A percentile compares a stretch with the other conserved stretches of the same genome.
phyloP scores from a whole-genome alignment of 306 rosid genomes.

The Cercis canadensis region DNA sequence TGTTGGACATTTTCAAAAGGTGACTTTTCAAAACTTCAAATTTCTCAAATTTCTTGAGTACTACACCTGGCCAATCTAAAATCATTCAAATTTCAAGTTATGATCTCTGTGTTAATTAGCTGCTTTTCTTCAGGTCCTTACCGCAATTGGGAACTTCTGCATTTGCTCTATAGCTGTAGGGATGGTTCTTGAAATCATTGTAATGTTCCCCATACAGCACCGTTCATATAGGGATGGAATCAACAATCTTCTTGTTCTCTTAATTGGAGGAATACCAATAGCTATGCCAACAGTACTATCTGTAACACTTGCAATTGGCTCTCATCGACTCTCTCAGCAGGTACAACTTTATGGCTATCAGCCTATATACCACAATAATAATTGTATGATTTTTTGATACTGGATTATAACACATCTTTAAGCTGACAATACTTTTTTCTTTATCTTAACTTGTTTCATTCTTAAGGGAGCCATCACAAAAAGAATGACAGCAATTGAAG shows the following conservation, averaged over 20 bases:
- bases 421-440: conserved; percentile 31
- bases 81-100: conserved; percentile 1
- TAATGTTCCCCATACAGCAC: conserved; percentile 81
- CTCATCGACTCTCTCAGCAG: conserved; percentile 92
- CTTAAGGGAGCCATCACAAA: conserved; percentile 85
- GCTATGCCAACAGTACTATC: conserved; percentile 98
- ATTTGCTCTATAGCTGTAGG: conserved; percentile 91
- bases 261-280: conserved; percentile 92
- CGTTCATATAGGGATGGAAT: conserved; percentile 86
- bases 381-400: conserved; percentile 9
- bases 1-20: conserved; percentile 87
- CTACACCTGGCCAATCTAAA: no score
- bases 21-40: conserved; percentile 26
- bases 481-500: conserved; percentile 96
- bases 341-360: conserved; percentile 38
- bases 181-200: conserved; percentile 83
- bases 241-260: conserved; percentile 92
- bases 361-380: neutral
- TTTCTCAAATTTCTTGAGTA: no score
- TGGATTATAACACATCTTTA: conserved; percentile 4
- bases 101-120: conserved; percentile 5
- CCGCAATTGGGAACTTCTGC: conserved; percentile 88
- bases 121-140: conserved; percentile 71
- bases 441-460: conserved; percentile 16
- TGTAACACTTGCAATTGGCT: conserved; percentile 90